phyloP scores from a whole-genome alignment of 306 rosid species.

The Canavalia ensiformis region DNA sequence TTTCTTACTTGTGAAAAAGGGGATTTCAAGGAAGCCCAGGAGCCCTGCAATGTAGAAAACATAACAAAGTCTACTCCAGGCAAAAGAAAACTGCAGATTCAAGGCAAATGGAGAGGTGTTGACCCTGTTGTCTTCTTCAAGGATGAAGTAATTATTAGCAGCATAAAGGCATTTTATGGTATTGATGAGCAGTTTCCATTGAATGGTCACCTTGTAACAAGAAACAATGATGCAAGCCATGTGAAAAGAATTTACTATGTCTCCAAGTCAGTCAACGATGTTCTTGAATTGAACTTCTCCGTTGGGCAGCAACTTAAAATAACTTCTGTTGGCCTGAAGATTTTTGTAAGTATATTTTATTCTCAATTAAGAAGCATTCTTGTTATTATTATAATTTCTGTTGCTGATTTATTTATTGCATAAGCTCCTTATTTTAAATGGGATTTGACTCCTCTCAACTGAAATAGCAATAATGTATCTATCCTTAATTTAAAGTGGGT shows the following conservation, averaged over 20 bases:
- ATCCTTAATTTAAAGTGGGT: not conserved
- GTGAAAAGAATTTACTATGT: constrained; percentile 90
- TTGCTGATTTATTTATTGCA: not conserved
- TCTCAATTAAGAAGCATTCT: not conserved
- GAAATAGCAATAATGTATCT: not conserved
- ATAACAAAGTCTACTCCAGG: constrained; percentile 59
- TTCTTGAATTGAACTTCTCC: constrained; percentile 80
- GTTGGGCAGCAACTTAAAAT: constrained; percentile 91
- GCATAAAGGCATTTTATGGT: constrained; percentile 85
- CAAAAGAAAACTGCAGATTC: constrained; percentile 78
- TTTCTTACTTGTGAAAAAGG: constrained; percentile 51
- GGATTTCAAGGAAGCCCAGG: constrained; percentile 56
- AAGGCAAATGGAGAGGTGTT: constrained; percentile 92
- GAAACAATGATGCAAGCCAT: constrained; percentile 75
- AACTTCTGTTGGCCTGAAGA: constrained; percentile 86
- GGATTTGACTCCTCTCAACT: not conserved
- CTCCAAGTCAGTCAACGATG: constrained; percentile 85
- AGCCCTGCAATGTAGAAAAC: constrained; percentile 48
- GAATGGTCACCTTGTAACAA: constrained; percentile 76
- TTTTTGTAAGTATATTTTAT: constrained; percentile 80
- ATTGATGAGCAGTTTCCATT: constrained; percentile 76
- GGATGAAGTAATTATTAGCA: constrained; percentile 71
- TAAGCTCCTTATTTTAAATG: constrained; percentile 6
- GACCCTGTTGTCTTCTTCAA: constrained; percentile 90
- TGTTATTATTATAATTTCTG: constrained; percentile 2